Base-by-base conservation (phyloP, 2,329 filamentous ascomycete genomes). In the Colletotrichum shisoi region DNA sequence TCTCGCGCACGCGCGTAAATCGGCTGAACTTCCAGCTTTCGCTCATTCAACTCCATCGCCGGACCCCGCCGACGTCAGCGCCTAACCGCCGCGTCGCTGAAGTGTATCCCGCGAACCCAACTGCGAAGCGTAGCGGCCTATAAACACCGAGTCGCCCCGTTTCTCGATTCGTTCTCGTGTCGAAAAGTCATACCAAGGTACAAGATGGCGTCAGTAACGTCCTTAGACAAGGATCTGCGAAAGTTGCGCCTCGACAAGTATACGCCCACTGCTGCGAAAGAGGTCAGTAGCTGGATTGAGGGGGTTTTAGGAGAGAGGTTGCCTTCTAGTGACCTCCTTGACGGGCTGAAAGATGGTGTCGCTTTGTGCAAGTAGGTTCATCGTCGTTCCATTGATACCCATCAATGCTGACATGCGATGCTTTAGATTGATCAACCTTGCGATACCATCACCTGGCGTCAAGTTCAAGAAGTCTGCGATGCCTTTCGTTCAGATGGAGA, bases 401-500 rank as follows among this genome's bases (percentile, higher is more conserved):
- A 69, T 63, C 60, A 40, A 58, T 68, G 56, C 73, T 74, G 76
- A 75, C 61, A 42, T 49, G 21, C 49, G 24, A 54, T 46, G 4
- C 31, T 56, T 2, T 71, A 95, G 93, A 75, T 88, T 98, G 59
- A 87, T 92, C 74, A 98, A 97, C 75, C 84, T 94, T 63, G 91
- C 87, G 39, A 79, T 91, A 44, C 91, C 92, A 31, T 87, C 89
- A 17, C 91, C 92, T 0, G 90, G 90, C 39, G 87, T 97, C 79
- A 93, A 90, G 77, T 98, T 91, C 85, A 98, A 98, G 80, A 85
- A 90, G 75, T 97, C 94, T 1, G 81, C 88, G 46, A 98, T 98
- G 94, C 95, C 95, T 0, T 99, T 99, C 76, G 94, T 98, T 46
- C 95, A 99, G 79, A 98, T 98, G 94, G 95, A 99, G 79, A 99